These are phyloP conservation scores for Pseudopediastrum boryanum DNA, from an alignment of 139 green algal genomes.

Conservation along the genomic window DNA sequence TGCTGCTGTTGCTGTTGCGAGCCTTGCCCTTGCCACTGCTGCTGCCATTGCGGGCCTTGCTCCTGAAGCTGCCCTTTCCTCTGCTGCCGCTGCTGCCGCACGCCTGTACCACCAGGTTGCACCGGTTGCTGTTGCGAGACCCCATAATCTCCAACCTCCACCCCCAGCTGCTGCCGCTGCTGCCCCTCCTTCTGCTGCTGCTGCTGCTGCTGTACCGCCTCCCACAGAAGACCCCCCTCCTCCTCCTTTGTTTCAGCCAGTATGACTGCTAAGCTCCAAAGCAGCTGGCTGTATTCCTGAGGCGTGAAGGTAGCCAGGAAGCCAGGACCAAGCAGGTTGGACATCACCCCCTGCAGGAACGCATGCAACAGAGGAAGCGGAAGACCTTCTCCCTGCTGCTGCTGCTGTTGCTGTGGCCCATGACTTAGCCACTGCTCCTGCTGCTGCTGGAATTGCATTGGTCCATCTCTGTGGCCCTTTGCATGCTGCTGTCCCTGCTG, in stretches of 20 bases:
- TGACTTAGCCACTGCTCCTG: too few relatives aligned
- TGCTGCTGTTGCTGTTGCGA: not conserved
- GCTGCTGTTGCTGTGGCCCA: slow-evolving; percentile 2
- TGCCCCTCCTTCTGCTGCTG: slow-evolving; percentile 1
- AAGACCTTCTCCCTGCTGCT: too few relatives aligned
- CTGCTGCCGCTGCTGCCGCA: not conserved
- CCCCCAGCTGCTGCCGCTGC: not conserved
- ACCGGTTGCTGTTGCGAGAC: too few relatives aligned
- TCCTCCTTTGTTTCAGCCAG: not conserved
- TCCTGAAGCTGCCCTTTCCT: not conserved
- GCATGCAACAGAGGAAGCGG: slow-evolving; percentile 2
- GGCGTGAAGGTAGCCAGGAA: slow-evolving; percentile 31
- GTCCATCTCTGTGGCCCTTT: too few relatives aligned
- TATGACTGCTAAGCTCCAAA: slow-evolving; percentile 35
- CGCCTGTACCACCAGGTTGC: not conserved
- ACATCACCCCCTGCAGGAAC: slow-evolving; percentile 23
- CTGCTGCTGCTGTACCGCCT: not conserved
- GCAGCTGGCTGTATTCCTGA: slow-evolving; percentile 37
- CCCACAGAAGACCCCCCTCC: slow-evolving; percentile 1
- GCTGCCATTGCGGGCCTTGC: too few relatives aligned
- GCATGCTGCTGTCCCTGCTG: too few relatives aligned
- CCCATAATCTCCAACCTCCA: too few relatives aligned
- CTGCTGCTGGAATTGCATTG: too few relatives aligned
- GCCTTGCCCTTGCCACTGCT: not conserved
- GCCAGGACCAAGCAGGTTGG: slow-evolving; percentile 3